A percentile compares a stretch with the other conserved stretches of the same genome.
Evolutionary conservation across 2,329 filamentous ascomycete species (phyloP).

Genomic region (Colletotrichum sp.): DNA sequence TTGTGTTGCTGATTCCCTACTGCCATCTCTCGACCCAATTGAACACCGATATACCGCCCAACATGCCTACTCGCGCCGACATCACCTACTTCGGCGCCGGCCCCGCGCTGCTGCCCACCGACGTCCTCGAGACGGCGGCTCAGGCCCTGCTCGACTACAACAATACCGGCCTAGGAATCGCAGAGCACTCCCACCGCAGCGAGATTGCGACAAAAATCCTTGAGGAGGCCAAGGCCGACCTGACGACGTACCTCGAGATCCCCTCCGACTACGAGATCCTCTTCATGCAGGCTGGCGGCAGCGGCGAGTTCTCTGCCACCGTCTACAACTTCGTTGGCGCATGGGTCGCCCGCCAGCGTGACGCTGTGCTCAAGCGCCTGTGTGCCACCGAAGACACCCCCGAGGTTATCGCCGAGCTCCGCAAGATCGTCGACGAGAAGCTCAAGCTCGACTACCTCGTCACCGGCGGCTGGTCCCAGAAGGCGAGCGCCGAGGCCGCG

Average conservation of each 20-base stretch:
- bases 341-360: conserved; percentile 77
- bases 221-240: conserved; percentile 75
- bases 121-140: conserved; percentile 79
- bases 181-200: conserved; percentile 90
- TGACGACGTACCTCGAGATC: conserved; percentile 78
- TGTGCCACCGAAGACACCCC: conserved; percentile 49
- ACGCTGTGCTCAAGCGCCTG: conserved; percentile 61
- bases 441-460: conserved; percentile 89
- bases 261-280: conserved; percentile 87
- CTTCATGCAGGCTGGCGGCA: conserved; percentile 88
- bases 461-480: conserved; percentile 87
- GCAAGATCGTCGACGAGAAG: conserved; percentile 69
- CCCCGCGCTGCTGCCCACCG: conserved; percentile 83
- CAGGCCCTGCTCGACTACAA: conserved; percentile 82
- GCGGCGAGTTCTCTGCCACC: conserved; percentile 82
- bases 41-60: background rate
- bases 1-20: background rate
- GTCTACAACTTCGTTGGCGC: conserved; percentile 84
- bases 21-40: background rate
- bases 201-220: conserved; percentile 79
- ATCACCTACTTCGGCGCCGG: conserved; percentile 90
- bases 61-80: conserved; percentile 75
- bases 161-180: conserved; percentile 79
- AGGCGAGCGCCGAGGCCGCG: conserved; percentile 83
- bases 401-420: conserved; percentile 60